A percentile compares a stretch with the other conserved stretches of the same genome.
These are phyloP conservation scores for Penicillium sclerotiorum DNA, from an alignment of 2,329 filamentous ascomycete genomes.

Conservation along the genomic window DNA sequence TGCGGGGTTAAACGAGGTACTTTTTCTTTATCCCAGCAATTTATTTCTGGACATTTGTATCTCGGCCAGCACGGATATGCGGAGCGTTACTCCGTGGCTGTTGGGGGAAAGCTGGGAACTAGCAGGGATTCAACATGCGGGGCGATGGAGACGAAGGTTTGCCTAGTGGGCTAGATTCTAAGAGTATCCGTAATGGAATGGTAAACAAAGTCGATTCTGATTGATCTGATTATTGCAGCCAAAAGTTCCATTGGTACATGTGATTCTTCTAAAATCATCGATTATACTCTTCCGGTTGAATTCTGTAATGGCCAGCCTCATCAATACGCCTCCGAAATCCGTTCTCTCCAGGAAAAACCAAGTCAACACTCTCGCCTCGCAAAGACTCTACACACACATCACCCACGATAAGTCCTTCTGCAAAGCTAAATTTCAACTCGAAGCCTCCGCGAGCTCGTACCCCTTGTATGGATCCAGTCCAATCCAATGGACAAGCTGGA, in stretches of 20 bases:
- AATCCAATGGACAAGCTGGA: slow-evolving; percentile 42
- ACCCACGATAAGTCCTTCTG: slow-evolving; percentile 27
- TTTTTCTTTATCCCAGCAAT: background rate
- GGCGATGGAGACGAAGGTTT: too few relatives aligned
- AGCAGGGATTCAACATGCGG: slow-evolving; percentile 7
- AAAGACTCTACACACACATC: slow-evolving; percentile 19
- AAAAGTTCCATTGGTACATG: too few relatives aligned
- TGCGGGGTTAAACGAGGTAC: background rate
- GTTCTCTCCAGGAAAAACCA: slow-evolving; percentile 24
- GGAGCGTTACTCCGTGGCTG: slow-evolving; percentile 12
- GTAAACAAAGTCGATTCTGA: background rate
- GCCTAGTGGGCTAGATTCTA: background rate
- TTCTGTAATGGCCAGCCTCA: slow-evolving; percentile 10
- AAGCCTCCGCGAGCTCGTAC: slow-evolving; percentile 42
- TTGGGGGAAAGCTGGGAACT: slow-evolving; percentile 10
- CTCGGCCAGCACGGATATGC: slow-evolving; percentile 11
- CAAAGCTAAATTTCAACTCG: slow-evolving; percentile 43
- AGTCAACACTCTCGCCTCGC: slow-evolving; percentile 12
- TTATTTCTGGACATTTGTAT: background rate
- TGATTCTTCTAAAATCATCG: too few relatives aligned
- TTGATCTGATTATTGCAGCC: too few relatives aligned
- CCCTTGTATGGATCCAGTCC: slow-evolving; percentile 40
- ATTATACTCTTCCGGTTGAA: background rate
- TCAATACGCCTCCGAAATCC: slow-evolving; percentile 16
- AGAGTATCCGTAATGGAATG: too few relatives aligned